Conservation (phyloP, 1,284 basidiomycete genomes). For the Leccinum subrobustum region DNA sequence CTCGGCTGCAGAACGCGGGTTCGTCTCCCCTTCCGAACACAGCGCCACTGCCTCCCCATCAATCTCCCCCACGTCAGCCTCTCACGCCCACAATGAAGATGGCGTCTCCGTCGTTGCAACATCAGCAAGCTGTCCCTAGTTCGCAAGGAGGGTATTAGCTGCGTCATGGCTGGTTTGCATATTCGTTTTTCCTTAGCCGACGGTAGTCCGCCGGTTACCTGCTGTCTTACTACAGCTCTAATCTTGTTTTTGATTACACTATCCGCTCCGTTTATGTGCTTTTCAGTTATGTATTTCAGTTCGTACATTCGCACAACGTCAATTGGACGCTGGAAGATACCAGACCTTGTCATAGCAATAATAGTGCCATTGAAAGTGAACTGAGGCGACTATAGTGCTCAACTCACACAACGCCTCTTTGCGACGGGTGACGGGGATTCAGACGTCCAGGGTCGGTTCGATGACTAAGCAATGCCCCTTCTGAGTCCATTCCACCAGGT, state of each 20-base stretch:
- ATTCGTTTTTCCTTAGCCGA: slow-evolving; percentile 9
- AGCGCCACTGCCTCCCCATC: slow-evolving; percentile 43
- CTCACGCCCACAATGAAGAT: slow-evolving; percentile 54
- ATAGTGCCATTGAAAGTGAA: not conserved
- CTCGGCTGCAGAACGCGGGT: slow-evolving; percentile 49
- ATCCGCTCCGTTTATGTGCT: slow-evolving; percentile 39
- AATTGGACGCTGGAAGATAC: slow-evolving; percentile 24
- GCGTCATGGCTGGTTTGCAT: slow-evolving; percentile 11
- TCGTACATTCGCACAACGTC: slow-evolving; percentile 29
- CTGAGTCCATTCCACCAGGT: not conserved
- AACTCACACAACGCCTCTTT: not conserved
- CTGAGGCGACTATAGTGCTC: not conserved
- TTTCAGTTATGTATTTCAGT: slow-evolving; percentile 39
- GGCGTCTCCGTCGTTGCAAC: slow-evolving; percentile 62
- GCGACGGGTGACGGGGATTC: not conserved
- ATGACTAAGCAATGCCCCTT: not conserved
- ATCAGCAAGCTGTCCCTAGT: slow-evolving; percentile 50
- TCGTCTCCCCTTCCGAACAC: slow-evolving; percentile 45
- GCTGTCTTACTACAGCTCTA: slow-evolving; percentile 23
- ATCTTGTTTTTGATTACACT: slow-evolving; percentile 36
- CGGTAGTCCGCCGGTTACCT: slow-evolving; percentile 15
- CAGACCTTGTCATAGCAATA: not conserved
- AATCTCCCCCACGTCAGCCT: slow-evolving; percentile 55
- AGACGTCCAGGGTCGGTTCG: not conserved
- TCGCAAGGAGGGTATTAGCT: slow-evolving; percentile 45